Evolutionary conservation across 202 grass and related monocot genomes (phyloP).

Genomic region (Panicum hallii): DNA sequence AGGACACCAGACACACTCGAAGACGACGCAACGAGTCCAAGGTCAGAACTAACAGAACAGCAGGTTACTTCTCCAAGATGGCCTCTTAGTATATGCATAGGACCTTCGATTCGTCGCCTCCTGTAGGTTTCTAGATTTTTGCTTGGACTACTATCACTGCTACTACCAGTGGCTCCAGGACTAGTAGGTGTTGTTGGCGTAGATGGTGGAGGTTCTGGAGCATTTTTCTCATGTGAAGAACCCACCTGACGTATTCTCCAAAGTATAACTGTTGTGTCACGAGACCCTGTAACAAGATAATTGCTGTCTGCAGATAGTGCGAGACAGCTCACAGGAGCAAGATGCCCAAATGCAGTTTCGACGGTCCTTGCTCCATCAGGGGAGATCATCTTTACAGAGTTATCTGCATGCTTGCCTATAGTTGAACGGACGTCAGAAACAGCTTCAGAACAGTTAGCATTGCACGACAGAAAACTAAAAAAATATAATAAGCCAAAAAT

Average conservation of each 20-base stretch:
- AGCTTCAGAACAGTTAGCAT: slow-evolving; percentile 36
- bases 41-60: slow-evolving; percentile 90
- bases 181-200: slow-evolving; percentile 68
- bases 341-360: slow-evolving; percentile 92
- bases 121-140: slow-evolving; percentile 61
- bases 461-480: slow-evolving; percentile 37
- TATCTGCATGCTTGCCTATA: slow-evolving; percentile 96
- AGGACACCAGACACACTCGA: slow-evolving; percentile 79
- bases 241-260: slow-evolving; percentile 80
- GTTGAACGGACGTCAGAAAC: slow-evolving; percentile 37
- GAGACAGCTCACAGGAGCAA: slow-evolving; percentile 88
- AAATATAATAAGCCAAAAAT: slow-evolving; percentile 15
- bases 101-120: slow-evolving; percentile 83
- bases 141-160: slow-evolving; percentile 44
- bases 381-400: slow-evolving; percentile 92
- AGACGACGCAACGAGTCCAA: slow-evolving; percentile 80
- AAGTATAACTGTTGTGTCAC: slow-evolving; percentile 89
- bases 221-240: slow-evolving; percentile 65
- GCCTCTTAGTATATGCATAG: slow-evolving; percentile 94
- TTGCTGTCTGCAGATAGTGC: slow-evolving; percentile 81
- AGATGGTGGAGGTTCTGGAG: slow-evolving; percentile 76
- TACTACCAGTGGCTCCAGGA: slow-evolving; percentile 56
- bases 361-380: slow-evolving; percentile 91
- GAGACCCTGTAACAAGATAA: slow-evolving; percentile 93
- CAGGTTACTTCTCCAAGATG: slow-evolving; percentile 89